Evolutionary conservation across 805 yeast genomes (phyloP).

Genomic region (Saccharomycopsis guyanensis): DNA sequence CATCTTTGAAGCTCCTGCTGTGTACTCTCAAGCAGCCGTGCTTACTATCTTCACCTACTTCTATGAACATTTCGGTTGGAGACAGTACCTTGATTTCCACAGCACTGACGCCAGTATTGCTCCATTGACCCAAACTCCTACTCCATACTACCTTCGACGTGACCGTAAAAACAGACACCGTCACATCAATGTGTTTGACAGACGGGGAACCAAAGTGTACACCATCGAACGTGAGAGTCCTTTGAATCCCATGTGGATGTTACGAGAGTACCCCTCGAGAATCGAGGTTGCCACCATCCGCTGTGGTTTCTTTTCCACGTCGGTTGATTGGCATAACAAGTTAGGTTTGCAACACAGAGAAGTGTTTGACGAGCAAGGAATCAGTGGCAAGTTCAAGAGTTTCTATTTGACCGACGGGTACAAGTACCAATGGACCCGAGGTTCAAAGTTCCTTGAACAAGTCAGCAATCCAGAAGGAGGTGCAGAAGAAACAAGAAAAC

Average conservation of each 20-base stretch:
- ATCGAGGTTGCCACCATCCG: conserved; percentile 43
- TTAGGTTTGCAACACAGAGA: conserved; percentile 39
- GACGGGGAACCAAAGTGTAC: conserved; percentile 35
- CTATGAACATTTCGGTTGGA: conserved; percentile 35
- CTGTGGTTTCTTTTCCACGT: conserved; percentile 38
- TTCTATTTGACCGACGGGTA: conserved; percentile 47
- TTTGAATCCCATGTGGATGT: conserved; percentile 44
- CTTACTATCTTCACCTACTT: conserved; percentile 36
- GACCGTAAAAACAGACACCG: conserved; percentile 40
- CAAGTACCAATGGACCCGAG: conserved; percentile 48
- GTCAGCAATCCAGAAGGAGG: conserved; percentile 49
- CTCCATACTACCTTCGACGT: conserved; percentile 40
- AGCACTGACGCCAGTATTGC: conserved; percentile 32
- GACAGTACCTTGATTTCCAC: conserved; percentile 33
- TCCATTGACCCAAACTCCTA: conserved; percentile 35
- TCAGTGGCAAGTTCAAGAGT: conserved; percentile 35
- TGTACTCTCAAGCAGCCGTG: conserved; percentile 34
- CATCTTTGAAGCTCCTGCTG: conserved; percentile 41
- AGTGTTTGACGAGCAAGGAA: conserved; percentile 32
- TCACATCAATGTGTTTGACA: conserved; percentile 42
- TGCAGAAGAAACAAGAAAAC: conserved; percentile 44
- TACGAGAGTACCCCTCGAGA: conserved; percentile 37
- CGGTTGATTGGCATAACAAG: conserved; percentile 43
- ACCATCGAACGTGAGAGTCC: conserved; percentile 45
- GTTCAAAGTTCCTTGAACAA: conserved; percentile 43